These are phyloP conservation scores for Cyclotella baltica DNA, from an alignment of 108 stramenopile genomes.

Conservation along the genomic window DNA sequence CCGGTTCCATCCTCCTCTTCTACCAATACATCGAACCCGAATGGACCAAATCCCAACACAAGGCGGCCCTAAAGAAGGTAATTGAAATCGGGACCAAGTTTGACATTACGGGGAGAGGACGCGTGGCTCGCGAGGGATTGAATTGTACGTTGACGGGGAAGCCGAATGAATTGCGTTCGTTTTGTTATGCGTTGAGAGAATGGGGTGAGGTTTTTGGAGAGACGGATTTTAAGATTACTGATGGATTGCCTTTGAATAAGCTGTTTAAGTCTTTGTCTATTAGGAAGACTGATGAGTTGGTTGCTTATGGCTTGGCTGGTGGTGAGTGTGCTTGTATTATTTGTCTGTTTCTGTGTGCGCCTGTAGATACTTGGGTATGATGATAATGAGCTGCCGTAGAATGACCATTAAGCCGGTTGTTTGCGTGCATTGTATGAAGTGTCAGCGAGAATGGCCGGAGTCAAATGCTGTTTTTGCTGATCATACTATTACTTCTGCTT, in stretches of 20 bases:
- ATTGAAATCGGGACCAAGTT: conserved; percentile 49
- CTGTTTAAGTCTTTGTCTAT: conserved; percentile 64
- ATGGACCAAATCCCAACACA: conserved; percentile 66
- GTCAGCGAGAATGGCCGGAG: conserved; percentile 58
- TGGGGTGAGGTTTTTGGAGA: conserved; percentile 61
- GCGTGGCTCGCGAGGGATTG: conserved; percentile 82
- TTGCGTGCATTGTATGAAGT: conserved; percentile 32
- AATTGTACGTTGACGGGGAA: conserved; percentile 82
- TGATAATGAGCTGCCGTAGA: conserved; percentile 45
- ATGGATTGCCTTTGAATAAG: conserved; percentile 62
- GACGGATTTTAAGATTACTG: conserved; percentile 84
- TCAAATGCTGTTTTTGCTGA: conserved; percentile 63
- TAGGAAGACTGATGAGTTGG: conserved; percentile 73
- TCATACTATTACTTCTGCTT: conserved; percentile 47
- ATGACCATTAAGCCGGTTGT: conserved; percentile 58
- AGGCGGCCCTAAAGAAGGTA: conserved; percentile 60
- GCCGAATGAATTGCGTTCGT: conserved; percentile 53
- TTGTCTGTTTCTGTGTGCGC: background rate
- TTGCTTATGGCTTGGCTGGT: conserved; percentile 75
- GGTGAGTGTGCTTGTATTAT: conserved; percentile 27
- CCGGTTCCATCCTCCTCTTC: conserved; percentile 71
- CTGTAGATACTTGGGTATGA: conserved; percentile 48
- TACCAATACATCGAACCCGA: conserved; percentile 84
- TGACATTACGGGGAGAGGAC: conserved; percentile 70
- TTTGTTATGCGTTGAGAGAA: conserved; percentile 62